Conservation (phyloP, 345 rosid species). For the Brassica napus region Da-Ae NC_063446.1:8482501-8483000, state of each 20-base stretch:
- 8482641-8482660: constrained; percentile 13
- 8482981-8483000: no score
- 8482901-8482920: no score
- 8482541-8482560: constrained; percentile 15
- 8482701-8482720: constrained; percentile 14
- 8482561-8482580: background rate
- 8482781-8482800: background rate
- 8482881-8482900: no score
- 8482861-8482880: no score
- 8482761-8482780: background rate
- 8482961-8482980: no score
- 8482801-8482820: background rate
- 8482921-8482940: no score
- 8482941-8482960: no score
- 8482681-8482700: background rate
- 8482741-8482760: background rate
- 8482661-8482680: background rate
- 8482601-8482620: constrained; percentile 24
- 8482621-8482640: background rate
- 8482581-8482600: background rate
- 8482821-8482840: no score
- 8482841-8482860: no score
- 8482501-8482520: constrained; percentile 23
- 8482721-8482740: background rate
- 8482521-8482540: constrained; percentile 3